Percentiles rank a stretch among this genome's conserved stretches.
These are phyloP conservation scores for Kingdonia uniflora DNA, from an alignment of 164 flowering plant genomes.

Conservation along the genomic window DNA sequence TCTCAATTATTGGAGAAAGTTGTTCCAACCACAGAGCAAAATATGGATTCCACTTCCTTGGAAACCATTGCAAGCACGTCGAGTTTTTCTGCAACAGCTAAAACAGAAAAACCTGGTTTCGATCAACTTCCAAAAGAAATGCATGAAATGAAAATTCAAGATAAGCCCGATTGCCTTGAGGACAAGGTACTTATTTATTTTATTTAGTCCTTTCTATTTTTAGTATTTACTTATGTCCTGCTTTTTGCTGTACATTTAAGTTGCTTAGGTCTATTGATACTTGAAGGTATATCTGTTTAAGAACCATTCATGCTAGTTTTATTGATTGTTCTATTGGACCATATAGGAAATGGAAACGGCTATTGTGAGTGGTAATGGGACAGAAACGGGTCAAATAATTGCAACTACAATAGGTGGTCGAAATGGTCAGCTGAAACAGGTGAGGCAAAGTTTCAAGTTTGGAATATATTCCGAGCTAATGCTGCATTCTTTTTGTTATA, in stretches of 20 bases:
- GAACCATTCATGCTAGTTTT: too few relatives aligned
- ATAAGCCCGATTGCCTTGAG: constrained; percentile 35
- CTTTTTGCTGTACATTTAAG: not conserved
- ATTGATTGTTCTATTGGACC: constrained; percentile 8
- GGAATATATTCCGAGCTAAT: not conserved
- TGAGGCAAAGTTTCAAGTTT: constrained; percentile 11
- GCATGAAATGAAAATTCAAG: constrained; percentile 68
- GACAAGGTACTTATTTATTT: constrained; percentile 37
- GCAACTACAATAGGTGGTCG: constrained; percentile 61
- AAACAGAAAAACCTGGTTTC: constrained; percentile 28
- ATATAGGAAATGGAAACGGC: constrained; percentile 52
- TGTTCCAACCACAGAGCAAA: constrained; percentile 21
- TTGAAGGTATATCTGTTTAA: too few relatives aligned
- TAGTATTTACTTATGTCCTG: not conserved
- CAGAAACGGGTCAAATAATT: constrained; percentile 77
- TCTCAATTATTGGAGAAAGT: constrained; percentile 20
- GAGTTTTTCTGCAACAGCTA: constrained; percentile 11
- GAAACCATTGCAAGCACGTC: constrained; percentile 49
- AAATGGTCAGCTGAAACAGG: constrained; percentile 83
- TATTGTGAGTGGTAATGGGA: constrained; percentile 62
- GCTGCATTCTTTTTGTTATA: too few relatives aligned
- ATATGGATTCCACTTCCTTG: constrained; percentile 38
- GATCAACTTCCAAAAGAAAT: constrained; percentile 70
- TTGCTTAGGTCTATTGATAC: not conserved
- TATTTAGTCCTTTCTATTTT: not conserved